Base-by-base conservation (phyloP, 1,139 yeast genomes). In the Saccharomyces uvarum region DNA sequence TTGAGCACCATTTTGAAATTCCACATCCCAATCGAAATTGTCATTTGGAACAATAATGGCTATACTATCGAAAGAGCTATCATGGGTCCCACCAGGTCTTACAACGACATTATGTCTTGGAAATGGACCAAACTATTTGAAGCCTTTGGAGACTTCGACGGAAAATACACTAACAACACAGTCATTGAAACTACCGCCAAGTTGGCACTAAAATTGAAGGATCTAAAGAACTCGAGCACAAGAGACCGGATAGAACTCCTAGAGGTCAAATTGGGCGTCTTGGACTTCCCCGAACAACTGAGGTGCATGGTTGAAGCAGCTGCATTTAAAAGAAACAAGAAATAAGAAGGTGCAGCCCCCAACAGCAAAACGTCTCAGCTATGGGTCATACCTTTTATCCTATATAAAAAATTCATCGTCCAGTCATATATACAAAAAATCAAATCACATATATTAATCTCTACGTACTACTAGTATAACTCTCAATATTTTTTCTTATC, bases 41-140 rank as follows among this genome's bases (percentile, higher is more conserved):
- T 88, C 60, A 69, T 89, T 55, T 74, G 88, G 70, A 90, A 89
- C 73, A 90, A 90, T 70, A 80, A 80, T 55, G 97, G 97, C 0
- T 90, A 89, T 72, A 84, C 95, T 0, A 88, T 89, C 54, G 97
- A 90, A 73, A 81, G 97, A 63, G 80, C 85, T 32, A 86, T 89
- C 56, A 79, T 83, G 69, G 97, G 97, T 1, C 84, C 89, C 31
- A 77, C 81, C 14, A 82, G 88, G 65, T 72, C 78, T 1, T 90
- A 89, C 69, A 89, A 89, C 66, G 96, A 89, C 64, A 84, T 88
- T 57, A 82, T 85, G 66, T 84, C 86, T 47, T 89, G 96, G 96
- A 75, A 85, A 59, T 89, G 95, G 95, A 78, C 84, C 3, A 71
- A 78, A 54, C 70, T 89, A 49, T 75, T 87, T 57, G 75, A 77